Base-by-base conservation (phyloP, 1,284 basidiomycete species). In the Ganoderma sinense region DNA sequence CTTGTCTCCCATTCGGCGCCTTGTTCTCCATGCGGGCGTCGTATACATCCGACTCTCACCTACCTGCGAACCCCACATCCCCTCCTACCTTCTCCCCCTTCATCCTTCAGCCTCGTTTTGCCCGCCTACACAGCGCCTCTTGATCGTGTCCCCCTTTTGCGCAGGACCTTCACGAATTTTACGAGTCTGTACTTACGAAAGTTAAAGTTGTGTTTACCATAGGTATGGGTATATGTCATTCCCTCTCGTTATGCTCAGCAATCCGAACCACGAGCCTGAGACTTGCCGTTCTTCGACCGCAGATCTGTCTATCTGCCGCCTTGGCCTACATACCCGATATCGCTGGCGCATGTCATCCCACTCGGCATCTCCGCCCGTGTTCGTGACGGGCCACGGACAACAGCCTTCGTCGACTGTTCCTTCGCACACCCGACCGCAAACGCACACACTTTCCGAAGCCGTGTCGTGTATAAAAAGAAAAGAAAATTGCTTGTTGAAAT, bases 171-270 rank as follows among this genome's bases (percentile, higher is more conserved):
- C 31, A 68, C 39, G 62, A 68, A 51, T 31, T 64, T 45, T 40
- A 55, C 51, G 31, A 39, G n/a, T 13, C 43, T 56, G 53, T 59
- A 23, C 45, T 48, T 26, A 68, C 67, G 67, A 68, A 64, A 6
- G 31, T 58, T 63, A 31, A 31, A 39, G 31, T 36, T 68, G 63
- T 68, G 63, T 65, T 67, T 7, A 36, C 36, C 10, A 36, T 36
- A n/a, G n/a, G n/a, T n/a, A 31, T 67, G 61, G 65, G 33, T 61
- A 31, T 59, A 62, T 67, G 64, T 62, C 66, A 59, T 63, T 63
- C 62, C 62, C n/a, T 33, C 55, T 43, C 26, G 58, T 60, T 23
- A 60, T 60, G 58, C 39, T n/a, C 58, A 60, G 7, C 33, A 60
- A 40, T 40, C n/a, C n/a, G 23, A 29, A 39, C 53, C 53, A 56